Conservation (phyloP, 1,284 basidiomycete genomes). For the Phellopilus nigrolimitatus region DNA sequence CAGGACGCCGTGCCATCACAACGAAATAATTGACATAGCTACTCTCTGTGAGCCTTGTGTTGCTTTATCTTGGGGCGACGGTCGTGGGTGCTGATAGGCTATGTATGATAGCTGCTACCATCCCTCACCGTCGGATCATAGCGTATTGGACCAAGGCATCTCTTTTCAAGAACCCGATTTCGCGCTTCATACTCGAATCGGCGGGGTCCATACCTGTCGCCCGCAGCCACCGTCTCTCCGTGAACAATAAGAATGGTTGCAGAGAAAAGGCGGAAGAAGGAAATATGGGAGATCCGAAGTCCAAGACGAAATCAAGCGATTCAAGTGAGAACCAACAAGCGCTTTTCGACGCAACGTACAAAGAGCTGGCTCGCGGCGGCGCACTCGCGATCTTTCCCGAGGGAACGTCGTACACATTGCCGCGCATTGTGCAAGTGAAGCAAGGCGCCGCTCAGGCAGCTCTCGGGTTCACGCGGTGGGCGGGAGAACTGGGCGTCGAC, state of each 20-base stretch:
- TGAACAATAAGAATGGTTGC: not conserved
- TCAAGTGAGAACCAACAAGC: constrained; percentile 46
- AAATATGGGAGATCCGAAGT: not conserved
- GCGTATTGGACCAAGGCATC: constrained; percentile 72
- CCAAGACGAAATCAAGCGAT: constrained; percentile 1
- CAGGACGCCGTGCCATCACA: constrained; percentile 60
- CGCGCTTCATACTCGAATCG: constrained; percentile 52
- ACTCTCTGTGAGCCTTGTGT: constrained; percentile 34
- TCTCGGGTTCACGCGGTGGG: constrained; percentile 63
- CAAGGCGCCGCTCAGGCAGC: constrained; percentile 77
- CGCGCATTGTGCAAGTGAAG: constrained; percentile 63
- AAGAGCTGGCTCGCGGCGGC: constrained; percentile 51
- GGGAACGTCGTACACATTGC: constrained; percentile 61
- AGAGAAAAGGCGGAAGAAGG: constrained; percentile 22
- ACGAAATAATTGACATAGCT: constrained; percentile 65
- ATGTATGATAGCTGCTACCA: constrained; percentile 39
- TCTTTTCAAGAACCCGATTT: constrained; percentile 59
- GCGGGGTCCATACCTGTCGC: constrained; percentile 76
- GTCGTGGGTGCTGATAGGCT: not conserved
- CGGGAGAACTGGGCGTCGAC: constrained; percentile 16
- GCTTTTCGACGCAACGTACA: constrained; percentile 61
- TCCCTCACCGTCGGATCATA: constrained; percentile 56
- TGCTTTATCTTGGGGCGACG: not conserved
- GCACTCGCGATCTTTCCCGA: constrained; percentile 77
- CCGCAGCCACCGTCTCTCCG: constrained; percentile 39